phyloP scores from a whole-genome alignment of 2,329 filamentous ascomycete genomes.

The Microcyclospora tardicrescens region DNA sequence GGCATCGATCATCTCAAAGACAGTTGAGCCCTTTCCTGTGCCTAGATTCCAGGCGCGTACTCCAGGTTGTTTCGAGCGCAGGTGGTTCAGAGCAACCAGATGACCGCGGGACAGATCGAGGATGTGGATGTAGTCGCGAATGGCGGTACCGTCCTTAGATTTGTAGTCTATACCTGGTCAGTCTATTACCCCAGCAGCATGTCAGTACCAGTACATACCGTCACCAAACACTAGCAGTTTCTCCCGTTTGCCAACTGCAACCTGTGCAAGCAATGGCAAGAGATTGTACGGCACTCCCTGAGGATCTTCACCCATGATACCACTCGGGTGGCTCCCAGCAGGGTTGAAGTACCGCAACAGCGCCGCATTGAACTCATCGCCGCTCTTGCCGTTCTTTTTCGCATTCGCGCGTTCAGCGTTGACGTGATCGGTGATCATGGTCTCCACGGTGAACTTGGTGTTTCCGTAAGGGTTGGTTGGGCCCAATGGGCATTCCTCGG shows the following conservation, averaged over 20 bases:
- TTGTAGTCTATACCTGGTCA: slow-evolving; percentile 55
- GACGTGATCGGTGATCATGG: slow-evolving; percentile 81
- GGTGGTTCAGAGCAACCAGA: slow-evolving; percentile 78
- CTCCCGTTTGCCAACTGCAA: slow-evolving; percentile 86
- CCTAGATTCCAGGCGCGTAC: slow-evolving; percentile 95
- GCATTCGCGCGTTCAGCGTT: slow-evolving; percentile 73
- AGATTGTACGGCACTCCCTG: slow-evolving; percentile 93
- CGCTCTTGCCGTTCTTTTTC: slow-evolving; percentile 64
- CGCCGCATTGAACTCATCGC: slow-evolving; percentile 80
- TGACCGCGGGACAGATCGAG: slow-evolving; percentile 80
- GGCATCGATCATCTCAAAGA: slow-evolving; percentile 93
- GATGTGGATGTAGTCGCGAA: slow-evolving; percentile 97
- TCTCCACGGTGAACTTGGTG: slow-evolving; percentile 88
- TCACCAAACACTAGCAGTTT: slow-evolving; percentile 92
- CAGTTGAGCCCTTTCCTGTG: slow-evolving; percentile 85
- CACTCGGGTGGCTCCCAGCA: slow-evolving; percentile 82
- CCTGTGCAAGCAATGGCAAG: slow-evolving; percentile 84
- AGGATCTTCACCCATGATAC: slow-evolving; percentile 96
- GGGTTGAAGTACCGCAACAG: slow-evolving; percentile 97
- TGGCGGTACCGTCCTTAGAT: slow-evolving; percentile 82
- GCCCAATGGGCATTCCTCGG: slow-evolving; percentile 88
- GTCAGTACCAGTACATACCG: slow-evolving; percentile 43
- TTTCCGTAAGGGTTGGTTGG: slow-evolving; percentile 96
- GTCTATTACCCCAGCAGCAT: slow-evolving; percentile 5
- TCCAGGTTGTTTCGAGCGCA: slow-evolving; percentile 70